phyloP scores from a whole-genome alignment of 2,329 filamentous ascomycete genomes.

The Fusarium sororula region DNA sequence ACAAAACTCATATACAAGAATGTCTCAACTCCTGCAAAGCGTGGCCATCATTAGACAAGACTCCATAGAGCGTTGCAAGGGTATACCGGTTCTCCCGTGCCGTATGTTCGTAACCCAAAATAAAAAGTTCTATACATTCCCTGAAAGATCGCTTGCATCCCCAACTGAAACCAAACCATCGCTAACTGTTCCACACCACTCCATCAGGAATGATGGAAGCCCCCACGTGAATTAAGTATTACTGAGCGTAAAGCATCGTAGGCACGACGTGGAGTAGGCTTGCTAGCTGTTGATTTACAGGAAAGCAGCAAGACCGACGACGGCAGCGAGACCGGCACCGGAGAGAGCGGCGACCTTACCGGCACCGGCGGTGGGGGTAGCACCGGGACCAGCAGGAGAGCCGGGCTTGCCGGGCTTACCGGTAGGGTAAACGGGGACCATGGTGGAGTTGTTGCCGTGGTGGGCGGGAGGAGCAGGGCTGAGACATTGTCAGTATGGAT shows the following conservation, averaged over 20 bases:
- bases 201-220: slow-evolving; percentile 49
- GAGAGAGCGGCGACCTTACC: slow-evolving; percentile 65
- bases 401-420: slow-evolving; percentile 18
- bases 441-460: slow-evolving; percentile 49
- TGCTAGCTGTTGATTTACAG: slow-evolving; percentile 61
- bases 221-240: slow-evolving; percentile 52
- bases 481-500: slow-evolving; percentile 23
- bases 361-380: slow-evolving; percentile 59
- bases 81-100: slow-evolving; percentile 45
- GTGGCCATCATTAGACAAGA: slow-evolving; percentile 46
- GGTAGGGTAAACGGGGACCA: slow-evolving; percentile 33
- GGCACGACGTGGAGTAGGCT: slow-evolving; percentile 50
- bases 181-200: slow-evolving; percentile 44
- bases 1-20: slow-evolving; percentile 43
- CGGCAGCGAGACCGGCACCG: slow-evolving; percentile 67
- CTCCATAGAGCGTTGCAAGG: slow-evolving; percentile 45
- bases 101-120: slow-evolving; percentile 49
- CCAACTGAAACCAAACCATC: slow-evolving; percentile 42
- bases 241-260: slow-evolving; percentile 54
- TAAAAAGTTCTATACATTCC: slow-evolving; percentile 49
- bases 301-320: slow-evolving; percentile 67
- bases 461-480: slow-evolving; percentile 43
- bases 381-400: slow-evolving; percentile 28
- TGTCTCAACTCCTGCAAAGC: slow-evolving; percentile 44
- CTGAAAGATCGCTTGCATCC: slow-evolving; percentile 39